Percentiles rank a stretch among this genome's conserved stretches.
Evolutionary conservation across 2,329 filamentous ascomycete genomes (phyloP).

Genomic region (Sphaceloma murrayae): DNA sequence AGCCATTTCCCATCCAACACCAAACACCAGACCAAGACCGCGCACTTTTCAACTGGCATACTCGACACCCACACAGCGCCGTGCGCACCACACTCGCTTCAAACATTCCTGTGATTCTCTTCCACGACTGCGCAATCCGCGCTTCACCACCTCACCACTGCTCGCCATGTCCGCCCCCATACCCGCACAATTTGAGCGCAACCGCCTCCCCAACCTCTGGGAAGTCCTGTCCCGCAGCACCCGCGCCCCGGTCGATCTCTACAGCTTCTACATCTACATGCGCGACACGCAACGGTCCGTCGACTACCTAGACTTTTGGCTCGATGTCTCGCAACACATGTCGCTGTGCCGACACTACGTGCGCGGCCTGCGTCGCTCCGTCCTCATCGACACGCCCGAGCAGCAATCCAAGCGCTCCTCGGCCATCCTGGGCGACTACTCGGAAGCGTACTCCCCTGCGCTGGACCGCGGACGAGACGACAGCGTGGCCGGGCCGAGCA

Average conservation of each 20-base stretch:
- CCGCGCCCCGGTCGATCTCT: slow-evolving; percentile 90
- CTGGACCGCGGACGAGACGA: slow-evolving; percentile 34
- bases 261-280: slow-evolving; percentile 99
- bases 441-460: slow-evolving; percentile 46
- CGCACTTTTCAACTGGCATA: too few species aligned
- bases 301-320: slow-evolving; percentile 98
- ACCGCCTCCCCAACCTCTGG: slow-evolving; percentile 85
- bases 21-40: too few species aligned
- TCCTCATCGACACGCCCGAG: slow-evolving; percentile 87
- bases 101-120: not conserved
- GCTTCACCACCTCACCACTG: not conserved
- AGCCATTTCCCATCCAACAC: not conserved
- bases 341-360: slow-evolving; percentile 96
- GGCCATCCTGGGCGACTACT: slow-evolving; percentile 54
- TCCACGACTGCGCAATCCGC: not conserved
- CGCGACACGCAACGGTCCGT: slow-evolving; percentile 95
- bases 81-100: slow-evolving; percentile 1
- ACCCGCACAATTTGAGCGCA: slow-evolving; percentile 41
- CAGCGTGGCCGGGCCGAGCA: slow-evolving; percentile 30
- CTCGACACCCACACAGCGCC: too few species aligned
- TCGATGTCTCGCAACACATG: slow-evolving; percentile 98
- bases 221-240: slow-evolving; percentile 91
- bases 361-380: slow-evolving; percentile 83
- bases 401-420: slow-evolving; percentile 79
- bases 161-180: slow-evolving; percentile 5